These are phyloP conservation scores for Sarocladium strictum DNA, from an alignment of 2,329 filamentous ascomycete species.

Conservation along the genomic window DNA sequence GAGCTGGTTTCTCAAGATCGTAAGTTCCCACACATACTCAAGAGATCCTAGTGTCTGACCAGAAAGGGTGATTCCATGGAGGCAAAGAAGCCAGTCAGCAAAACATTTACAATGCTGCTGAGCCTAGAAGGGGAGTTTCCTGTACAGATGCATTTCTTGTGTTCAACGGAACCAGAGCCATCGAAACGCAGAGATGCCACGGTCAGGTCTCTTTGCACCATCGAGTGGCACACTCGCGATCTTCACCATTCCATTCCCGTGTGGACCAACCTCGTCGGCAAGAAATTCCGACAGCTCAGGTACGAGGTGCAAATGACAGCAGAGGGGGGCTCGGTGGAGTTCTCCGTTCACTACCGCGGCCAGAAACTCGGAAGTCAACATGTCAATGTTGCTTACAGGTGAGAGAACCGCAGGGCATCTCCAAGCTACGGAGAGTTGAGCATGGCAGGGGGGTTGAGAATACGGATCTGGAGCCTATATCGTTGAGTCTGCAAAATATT, in stretches of 20 bases:
- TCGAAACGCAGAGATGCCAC: rapidly evolving
- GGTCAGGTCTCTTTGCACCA: conserved; percentile 14
- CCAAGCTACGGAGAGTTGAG: not conserved
- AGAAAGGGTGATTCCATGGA: conserved; percentile 13
- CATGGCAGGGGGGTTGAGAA: no score
- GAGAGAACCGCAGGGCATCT: not conserved
- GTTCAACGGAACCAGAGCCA: not conserved
- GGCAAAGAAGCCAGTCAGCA: not conserved
- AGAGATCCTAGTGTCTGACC: no score
- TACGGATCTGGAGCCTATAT: no score
- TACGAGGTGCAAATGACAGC: conserved; percentile 17
- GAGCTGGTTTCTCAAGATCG: conserved; percentile 23
- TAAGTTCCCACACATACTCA: no score
- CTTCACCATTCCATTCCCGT: conserved; percentile 10
- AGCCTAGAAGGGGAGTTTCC: not conserved
- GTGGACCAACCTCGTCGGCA: conserved; percentile 11
- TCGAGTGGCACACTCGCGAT: conserved; percentile 14
- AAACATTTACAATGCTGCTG: rapidly evolving
- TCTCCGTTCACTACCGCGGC: conserved; percentile 13
- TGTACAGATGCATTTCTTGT: conserved; percentile 11
- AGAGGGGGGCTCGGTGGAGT: conserved; percentile 17
- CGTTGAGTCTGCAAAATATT: no score
- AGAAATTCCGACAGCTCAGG: not conserved
- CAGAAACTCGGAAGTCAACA: conserved; percentile 14
- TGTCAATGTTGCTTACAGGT: not conserved